phyloP scores from a whole-genome alignment of 2,329 filamentous ascomycete genomes.

The Colletotrichum lupini region DNA sequence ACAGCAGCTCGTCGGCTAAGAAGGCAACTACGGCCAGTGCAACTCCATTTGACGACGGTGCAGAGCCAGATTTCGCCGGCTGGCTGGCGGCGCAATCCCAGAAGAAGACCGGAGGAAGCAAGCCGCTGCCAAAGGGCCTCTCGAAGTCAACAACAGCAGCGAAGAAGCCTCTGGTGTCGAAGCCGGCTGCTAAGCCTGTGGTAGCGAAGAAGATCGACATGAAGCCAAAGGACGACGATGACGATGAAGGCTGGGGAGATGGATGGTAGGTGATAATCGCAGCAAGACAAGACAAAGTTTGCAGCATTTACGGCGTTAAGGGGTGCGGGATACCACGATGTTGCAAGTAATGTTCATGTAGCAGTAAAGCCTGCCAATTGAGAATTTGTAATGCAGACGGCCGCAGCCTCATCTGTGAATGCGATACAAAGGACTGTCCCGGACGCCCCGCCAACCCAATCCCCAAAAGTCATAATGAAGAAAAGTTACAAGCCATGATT shows the following conservation, averaged over 20 bases:
- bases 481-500: constrained; percentile 22
- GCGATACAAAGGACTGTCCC: constrained; percentile 29
- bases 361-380: constrained; percentile 19
- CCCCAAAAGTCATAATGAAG: constrained; percentile 21
- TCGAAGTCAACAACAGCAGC: constrained; percentile 61
- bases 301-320: constrained; percentile 32
- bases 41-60: constrained; percentile 80
- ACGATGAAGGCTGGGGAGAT: constrained; percentile 74
- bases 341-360: constrained; percentile 25
- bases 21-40: constrained; percentile 48
- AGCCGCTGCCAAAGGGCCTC: constrained; percentile 85
- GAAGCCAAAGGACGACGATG: constrained; percentile 71
- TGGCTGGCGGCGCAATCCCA: constrained; percentile 90
- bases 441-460: constrained; percentile 37
- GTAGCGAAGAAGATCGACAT: constrained; percentile 75
- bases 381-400: constrained; percentile 24
- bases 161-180: constrained; percentile 54
- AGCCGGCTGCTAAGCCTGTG: constrained; percentile 52
- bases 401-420: constrained; percentile 22
- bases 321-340: constrained; percentile 29
- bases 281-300: neutral
- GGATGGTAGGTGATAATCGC: constrained; percentile 60
- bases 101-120: constrained; percentile 71
- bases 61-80: constrained; percentile 94
- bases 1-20: constrained; percentile 40